Percentiles rank a stretch among this genome's conserved stretches.
Conservation (phyloP, 805 yeast genomes). For the Ogataea pilisensis region DNA sequence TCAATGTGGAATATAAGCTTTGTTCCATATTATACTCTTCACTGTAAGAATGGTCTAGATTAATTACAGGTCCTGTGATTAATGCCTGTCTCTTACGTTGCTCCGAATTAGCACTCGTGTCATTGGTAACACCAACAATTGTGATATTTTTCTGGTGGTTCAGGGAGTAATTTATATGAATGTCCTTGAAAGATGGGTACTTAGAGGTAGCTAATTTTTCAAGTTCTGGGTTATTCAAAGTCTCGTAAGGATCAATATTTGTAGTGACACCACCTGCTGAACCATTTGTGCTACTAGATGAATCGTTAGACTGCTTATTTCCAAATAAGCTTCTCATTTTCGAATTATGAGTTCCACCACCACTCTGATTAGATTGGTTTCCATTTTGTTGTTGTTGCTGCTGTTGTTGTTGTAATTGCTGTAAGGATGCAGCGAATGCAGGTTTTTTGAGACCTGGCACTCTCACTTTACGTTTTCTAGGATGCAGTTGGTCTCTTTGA, state of each 20-base stretch:
- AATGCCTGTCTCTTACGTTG: constrained; percentile 75
- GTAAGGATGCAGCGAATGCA: constrained; percentile 28
- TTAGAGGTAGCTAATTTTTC: constrained; percentile 17
- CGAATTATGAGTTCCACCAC: constrained; percentile 2
- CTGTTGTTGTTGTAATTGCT: constrained; percentile 12
- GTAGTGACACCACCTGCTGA: constrained; percentile 16
- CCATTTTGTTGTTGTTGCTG: constrained; percentile 7
- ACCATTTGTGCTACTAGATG: constrained; percentile 3
- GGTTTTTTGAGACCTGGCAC: constrained; percentile 41
- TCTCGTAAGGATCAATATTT: constrained; percentile 5
- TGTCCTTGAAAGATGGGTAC: constrained; percentile 32
- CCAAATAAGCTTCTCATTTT: constrained; percentile 20
- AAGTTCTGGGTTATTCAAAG: constrained; percentile 18
- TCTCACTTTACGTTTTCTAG: constrained; percentile 36
- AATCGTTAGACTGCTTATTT: constrained; percentile 6
- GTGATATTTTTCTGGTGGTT: constrained; percentile 43
- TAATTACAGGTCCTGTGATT: constrained; percentile 76
- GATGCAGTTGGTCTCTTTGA: constrained; percentile 25
- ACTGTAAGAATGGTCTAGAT: constrained; percentile 65
- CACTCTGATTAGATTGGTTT: neutral
- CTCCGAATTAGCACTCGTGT: constrained; percentile 51
- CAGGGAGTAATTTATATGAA: constrained; percentile 33
- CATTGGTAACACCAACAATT: constrained; percentile 41
- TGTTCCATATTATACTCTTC: constrained; percentile 46
- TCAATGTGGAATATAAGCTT: constrained; percentile 60